Evolutionary conservation across 768 basidiomycete genomes (phyloP).

Genomic region (Hypholoma sublateritium): DNA sequence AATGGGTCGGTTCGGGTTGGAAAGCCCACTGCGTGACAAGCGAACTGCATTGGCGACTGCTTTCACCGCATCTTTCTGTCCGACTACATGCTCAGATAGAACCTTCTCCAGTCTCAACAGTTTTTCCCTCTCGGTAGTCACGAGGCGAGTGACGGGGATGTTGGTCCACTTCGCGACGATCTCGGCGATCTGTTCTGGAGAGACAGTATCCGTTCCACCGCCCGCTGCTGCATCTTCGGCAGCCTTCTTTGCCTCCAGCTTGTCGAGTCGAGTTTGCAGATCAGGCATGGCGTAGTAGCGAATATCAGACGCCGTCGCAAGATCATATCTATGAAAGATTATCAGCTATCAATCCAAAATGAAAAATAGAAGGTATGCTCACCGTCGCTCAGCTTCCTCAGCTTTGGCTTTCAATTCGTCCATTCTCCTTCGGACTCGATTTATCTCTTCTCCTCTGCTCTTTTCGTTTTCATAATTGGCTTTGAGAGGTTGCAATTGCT

Average conservation of each 20-base stretch:
- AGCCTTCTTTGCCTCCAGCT: constrained; percentile 70
- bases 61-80: constrained; percentile 88
- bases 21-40: constrained; percentile 90
- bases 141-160: constrained; percentile 84
- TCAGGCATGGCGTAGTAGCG: constrained; percentile 93
- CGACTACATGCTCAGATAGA: constrained; percentile 75
- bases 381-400: constrained; percentile 89
- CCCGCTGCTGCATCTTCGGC: constrained; percentile 63
- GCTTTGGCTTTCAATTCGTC: constrained; percentile 91
- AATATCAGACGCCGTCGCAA: constrained; percentile 81
- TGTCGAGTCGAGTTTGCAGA: constrained; percentile 68
- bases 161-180: constrained; percentile 93
- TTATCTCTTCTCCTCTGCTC: constrained; percentile 77
- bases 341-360: constrained; percentile 12
- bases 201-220: constrained; percentile 67
- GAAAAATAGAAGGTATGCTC: constrained; percentile 25
- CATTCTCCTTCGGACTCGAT: constrained; percentile 72
- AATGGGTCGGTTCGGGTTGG: constrained; percentile 83
- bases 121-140: constrained; percentile 92
- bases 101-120: constrained; percentile 84
- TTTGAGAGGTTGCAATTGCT: constrained; percentile 78
- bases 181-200: constrained; percentile 88
- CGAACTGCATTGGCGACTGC: constrained; percentile 94
- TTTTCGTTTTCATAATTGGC: constrained; percentile 90
- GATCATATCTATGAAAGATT: constrained; percentile 51